Conservation (phyloP, 75 land plant genomes). For the Selaginella moellendorffii region DNA sequence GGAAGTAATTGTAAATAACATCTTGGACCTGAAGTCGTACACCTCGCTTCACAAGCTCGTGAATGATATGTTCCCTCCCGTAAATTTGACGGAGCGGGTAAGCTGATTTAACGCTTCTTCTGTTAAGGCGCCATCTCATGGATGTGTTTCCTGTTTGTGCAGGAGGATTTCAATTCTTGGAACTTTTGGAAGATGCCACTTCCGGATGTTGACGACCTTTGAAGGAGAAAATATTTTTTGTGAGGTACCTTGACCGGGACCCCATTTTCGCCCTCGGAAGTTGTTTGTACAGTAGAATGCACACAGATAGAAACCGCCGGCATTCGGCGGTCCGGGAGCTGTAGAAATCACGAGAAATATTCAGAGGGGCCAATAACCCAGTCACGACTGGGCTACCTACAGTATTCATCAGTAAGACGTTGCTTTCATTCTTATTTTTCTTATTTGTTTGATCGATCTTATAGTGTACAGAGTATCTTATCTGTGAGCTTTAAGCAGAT, state of each 20-base stretch:
- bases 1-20: conserved; percentile 67
- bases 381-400: too few relatives aligned
- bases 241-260: too few relatives aligned
- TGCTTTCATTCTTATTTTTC: too few relatives aligned
- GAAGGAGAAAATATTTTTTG: background rate
- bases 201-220: conserved; percentile 35
- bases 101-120: background rate
- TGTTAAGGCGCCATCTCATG: background rate
- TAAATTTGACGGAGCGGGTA: conserved; percentile 73
- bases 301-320: background rate
- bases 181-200: conserved; percentile 73
- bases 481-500: background rate
- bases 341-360: too few relatives aligned
- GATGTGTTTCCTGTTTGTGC: conserved; percentile 14
- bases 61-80: conserved; percentile 93
- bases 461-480: too few relatives aligned
- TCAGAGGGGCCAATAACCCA: too few relatives aligned
- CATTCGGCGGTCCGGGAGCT: conserved; percentile 1
- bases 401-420: too few relatives aligned
- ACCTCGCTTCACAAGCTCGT: conserved; percentile 85
- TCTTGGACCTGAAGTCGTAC: conserved; percentile 73
- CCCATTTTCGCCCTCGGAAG: too few relatives aligned
- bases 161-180: conserved; percentile 84
- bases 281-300: background rate
- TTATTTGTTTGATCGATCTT: too few relatives aligned